These are phyloP conservation scores for Cantharellus anzutake DNA, from an alignment of 768 basidiomycete species.

Conservation along the genomic window DNA sequence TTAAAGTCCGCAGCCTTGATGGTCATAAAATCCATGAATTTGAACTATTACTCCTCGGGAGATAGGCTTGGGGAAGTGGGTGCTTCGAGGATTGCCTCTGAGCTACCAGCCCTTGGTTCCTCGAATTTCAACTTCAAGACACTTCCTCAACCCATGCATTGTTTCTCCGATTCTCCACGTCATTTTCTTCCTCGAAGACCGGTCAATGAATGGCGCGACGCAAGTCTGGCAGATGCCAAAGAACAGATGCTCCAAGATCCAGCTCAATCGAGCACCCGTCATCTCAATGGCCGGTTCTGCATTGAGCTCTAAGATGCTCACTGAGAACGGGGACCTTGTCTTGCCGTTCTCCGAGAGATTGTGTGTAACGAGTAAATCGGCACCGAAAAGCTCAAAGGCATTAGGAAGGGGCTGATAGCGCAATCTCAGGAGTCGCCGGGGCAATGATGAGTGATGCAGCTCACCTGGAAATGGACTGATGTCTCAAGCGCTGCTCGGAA, in stretches of 20 bases:
- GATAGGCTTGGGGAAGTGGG: too few species aligned
- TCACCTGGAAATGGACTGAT: constrained; percentile 71
- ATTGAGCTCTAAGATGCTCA: constrained; percentile 79
- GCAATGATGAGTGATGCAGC: constrained; percentile 7
- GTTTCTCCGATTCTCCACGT: constrained; percentile 35
- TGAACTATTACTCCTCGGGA: too few species aligned
- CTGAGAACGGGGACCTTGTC: constrained; percentile 23
- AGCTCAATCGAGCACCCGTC: constrained; percentile 64
- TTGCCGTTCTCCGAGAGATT: too few species aligned
- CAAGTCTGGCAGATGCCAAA: constrained; percentile 44
- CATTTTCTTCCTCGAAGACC: background rate
- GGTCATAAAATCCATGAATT: too few species aligned
- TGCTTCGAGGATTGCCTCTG: too few species aligned
- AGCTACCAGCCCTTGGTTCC: constrained; percentile 11
- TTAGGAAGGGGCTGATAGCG: constrained; percentile 54
- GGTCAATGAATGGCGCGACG: constrained; percentile 44
- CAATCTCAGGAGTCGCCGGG: background rate
- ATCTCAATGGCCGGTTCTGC: constrained; percentile 92
- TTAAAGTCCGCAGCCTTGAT: too few species aligned
- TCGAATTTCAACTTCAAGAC: constrained; percentile 37
- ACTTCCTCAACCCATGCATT: constrained; percentile 40
- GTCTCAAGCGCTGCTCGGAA: constrained; percentile 73
- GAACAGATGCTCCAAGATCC: constrained; percentile 72
- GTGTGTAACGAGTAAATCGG: constrained; percentile 72
- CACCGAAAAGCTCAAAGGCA: constrained; percentile 86